Base-by-base conservation (phyloP, 768 basidiomycete species). In the Phanerodontia chrysosporium region DNA sequence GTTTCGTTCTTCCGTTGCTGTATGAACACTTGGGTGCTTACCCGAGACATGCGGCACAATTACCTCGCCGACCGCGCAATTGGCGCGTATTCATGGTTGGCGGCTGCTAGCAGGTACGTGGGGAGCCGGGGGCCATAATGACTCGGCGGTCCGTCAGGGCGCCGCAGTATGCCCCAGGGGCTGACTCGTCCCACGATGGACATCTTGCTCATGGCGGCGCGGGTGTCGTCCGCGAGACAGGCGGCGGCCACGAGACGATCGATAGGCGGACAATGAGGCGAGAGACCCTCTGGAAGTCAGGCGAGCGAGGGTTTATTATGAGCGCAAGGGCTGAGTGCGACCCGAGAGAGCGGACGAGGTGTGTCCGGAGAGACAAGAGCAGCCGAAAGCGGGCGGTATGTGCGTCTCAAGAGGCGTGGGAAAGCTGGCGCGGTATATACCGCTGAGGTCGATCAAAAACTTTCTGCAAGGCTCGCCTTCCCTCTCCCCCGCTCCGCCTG, bases 401-500 rank as follows among this genome's bases (percentile, higher is more conserved):
- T 22, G 45, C 29, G 36, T 32, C 49, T 45, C 51, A 30, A 22
- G 53, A 42, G 46, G 56, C 56, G 56, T 57, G 60, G 55, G 55
- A 61, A 61, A 49, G 27, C 22, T 16, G 27, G 39, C 9, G 16
- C 21, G 30, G 44, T 61, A 61, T 61, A 61, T 61, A 61, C 60
- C 51, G n/a, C 27, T 10, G 42, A 14, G 22, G 22, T 42, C 49
- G 24, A 18, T 39, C 57, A 29, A 45, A 61, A 61, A 29, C 27
- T 60, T 61, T 61, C 55, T 52, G 53, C 49, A 49, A 45, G 60
- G 60, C 36, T 57, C 49, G 60, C 60, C 60, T 61, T 57, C 57
- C n/a, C 60, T 55, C 49, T 48, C 45, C 48, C 59, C 55, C 55
- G 46, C 30, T 22, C 46, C 62, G 51, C 54, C 54, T 60, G 55